Evolutionary conservation across 129 eudicot species (phyloP), one percentile per base, ranked within the genome.

Genomic region (Lonicera japonica): DNA sequence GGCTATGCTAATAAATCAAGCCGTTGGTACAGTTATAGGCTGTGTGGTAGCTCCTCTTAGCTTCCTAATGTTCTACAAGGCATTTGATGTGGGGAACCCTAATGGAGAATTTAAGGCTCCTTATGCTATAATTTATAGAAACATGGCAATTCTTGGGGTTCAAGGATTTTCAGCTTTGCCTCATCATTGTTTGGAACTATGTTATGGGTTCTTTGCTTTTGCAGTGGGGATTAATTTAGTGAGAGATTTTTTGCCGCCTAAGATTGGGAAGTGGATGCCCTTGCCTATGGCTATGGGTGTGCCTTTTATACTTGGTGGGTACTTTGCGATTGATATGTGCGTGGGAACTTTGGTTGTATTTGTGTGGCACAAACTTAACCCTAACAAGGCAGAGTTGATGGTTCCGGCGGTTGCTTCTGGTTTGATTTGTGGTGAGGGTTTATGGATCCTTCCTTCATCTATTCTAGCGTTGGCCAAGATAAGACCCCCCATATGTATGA

Each of bases 341-440:
- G 60, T 88, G 14, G 99, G 96, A 55, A 85, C 80, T 60, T 51
- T 85, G 67, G 74, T 76, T 64, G 91, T 94, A 82, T 88, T 85
- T 54, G 55, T 78, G 16, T 94, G 96, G 99, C 63, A 78, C 15
- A 94, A 57, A 71, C 29, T 78, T 9, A 74, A 85, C 21, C 38
- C 79, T 13, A 68, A 36, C 68, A 78, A 82, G 79, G 99, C 96
- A 16, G 79, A 70, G 39, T 45, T 81, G 51, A 76, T 88, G 92
- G 85, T 82, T 56, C 95, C 95, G 0, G 96, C 86, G 24, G 92
- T 94, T 54, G 99, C 99, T 40, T 94, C 99, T 8, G 99, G 95
- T 17, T 70, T 94, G 76, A 94, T 94, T 6, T 92, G 96, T 62
- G 98, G 98, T 12, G 98, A 92, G 38, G 96, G 96, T 11, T 56